Evolutionary conservation across 805 yeast species (phyloP).

Genomic region (Candida sithepensis): DNA sequence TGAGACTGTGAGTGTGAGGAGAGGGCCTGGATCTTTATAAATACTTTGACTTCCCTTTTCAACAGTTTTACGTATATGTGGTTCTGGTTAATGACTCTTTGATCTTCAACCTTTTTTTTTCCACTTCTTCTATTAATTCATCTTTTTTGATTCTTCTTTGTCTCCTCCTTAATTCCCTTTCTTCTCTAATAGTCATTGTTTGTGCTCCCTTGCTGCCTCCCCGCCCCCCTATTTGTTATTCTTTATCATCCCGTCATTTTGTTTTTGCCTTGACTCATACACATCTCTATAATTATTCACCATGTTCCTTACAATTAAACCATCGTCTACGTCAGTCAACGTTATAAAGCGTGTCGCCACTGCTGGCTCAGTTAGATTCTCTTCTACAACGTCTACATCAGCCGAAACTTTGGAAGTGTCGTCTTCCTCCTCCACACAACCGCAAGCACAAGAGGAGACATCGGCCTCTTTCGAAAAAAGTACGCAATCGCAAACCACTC

Average conservation of each 20-base stretch:
- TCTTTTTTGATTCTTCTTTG: no score
- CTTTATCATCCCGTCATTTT: not conserved
- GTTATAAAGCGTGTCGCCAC: not conserved
- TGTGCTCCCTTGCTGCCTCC: not conserved
- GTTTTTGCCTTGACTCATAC: not conserved
- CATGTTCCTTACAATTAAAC: not conserved
- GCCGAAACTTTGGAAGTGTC: constrained; percentile 2
- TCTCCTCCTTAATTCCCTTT: no score
- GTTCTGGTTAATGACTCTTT: no score
- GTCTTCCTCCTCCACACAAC: constrained; percentile 1
- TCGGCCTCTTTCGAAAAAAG: constrained; percentile 1
- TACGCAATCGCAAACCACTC: not conserved
- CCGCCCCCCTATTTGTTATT: not conserved
- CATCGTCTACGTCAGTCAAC: not conserved
- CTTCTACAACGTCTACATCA: constrained; percentile 7
- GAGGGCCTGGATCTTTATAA: no score
- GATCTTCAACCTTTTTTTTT: no score
- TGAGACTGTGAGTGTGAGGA: no score
- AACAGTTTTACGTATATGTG: no score
- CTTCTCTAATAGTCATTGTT: not conserved
- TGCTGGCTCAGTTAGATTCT: not conserved
- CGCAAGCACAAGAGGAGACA: constrained; percentile 3
- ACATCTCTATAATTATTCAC: not conserved
- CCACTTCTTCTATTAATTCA: no score
- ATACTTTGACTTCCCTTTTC: no score